phyloP scores from a whole-genome alignment of 2,329 filamentous ascomycete species.

The Penicillium sp. region DNA sequence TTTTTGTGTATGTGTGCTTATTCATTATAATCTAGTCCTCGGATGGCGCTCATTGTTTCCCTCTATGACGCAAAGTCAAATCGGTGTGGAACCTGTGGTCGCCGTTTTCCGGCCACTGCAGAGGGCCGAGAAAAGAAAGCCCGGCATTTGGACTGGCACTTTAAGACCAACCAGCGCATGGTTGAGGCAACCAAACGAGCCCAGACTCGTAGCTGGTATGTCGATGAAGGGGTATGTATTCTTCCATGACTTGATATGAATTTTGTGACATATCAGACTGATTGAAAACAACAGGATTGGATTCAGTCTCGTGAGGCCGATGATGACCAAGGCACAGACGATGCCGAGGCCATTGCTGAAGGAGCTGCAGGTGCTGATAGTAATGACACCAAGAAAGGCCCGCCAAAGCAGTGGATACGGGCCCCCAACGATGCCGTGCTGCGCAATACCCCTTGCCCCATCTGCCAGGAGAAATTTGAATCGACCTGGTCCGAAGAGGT shows the following conservation, averaged over 20 bases:
- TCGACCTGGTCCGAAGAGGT: constrained; percentile 88
- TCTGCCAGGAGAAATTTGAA: constrained; percentile 94
- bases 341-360: constrained; percentile 41
- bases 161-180: constrained; percentile 86
- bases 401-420: constrained; percentile 70
- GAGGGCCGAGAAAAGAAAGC: constrained; percentile 83
- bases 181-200: constrained; percentile 81
- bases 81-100: constrained; percentile 87
- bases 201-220: constrained; percentile 91
- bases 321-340: constrained; percentile 56
- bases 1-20: not conserved
- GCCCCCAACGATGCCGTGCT: constrained; percentile 77
- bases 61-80: constrained; percentile 82
- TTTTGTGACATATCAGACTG: constrained; percentile 5
- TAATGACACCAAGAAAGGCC: constrained; percentile 52
- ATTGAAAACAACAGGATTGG: constrained; percentile 67
- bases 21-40: constrained; percentile 54
- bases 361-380: constrained; percentile 42
- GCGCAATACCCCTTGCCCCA: constrained; percentile 78
- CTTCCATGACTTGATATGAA: not conserved
- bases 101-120: constrained; percentile 75
- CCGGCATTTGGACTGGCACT: constrained; percentile 97
- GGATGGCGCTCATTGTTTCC: constrained; percentile 68
- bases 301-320: constrained; percentile 78
- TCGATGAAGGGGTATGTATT: constrained; percentile 73